These are phyloP conservation scores for Trifolium fragiferum DNA, from an alignment of 306 rosid species.

Conservation along the genomic window DNA sequence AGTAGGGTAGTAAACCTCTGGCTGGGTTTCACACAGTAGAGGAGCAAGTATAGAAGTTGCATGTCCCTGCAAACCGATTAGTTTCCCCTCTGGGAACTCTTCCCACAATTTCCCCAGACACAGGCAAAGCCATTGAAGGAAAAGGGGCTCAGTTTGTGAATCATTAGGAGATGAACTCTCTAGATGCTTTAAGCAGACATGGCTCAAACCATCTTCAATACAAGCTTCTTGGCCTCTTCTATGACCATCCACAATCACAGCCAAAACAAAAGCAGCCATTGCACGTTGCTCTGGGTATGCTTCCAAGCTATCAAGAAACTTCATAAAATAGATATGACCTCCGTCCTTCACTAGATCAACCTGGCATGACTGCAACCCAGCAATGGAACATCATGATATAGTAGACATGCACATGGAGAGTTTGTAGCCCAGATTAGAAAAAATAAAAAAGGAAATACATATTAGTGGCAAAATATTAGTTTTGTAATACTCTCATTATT, in stretches of 20 bases:
- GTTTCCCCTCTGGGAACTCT: conserved; percentile 82
- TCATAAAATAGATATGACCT: conserved; percentile 90
- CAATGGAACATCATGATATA: conserved; percentile 38
- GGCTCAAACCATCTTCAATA: conserved; percentile 76
- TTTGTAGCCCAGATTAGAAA: conserved; percentile 23
- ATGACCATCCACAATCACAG: conserved; percentile 96
- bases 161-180: conserved; percentile 85
- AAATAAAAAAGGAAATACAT: background rate
- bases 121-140: conserved; percentile 99
- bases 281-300: conserved; percentile 96
- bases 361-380: conserved; percentile 86
- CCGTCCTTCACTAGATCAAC: conserved; percentile 97
- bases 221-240: conserved; percentile 97
- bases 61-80: conserved; percentile 78
- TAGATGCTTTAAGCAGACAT: conserved; percentile 90
- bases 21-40: conserved; percentile 82
- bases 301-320: conserved; percentile 94
- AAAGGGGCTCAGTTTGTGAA: conserved; percentile 82
- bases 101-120: conserved; percentile 98
- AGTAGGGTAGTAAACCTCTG: conserved; percentile 69
- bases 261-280: conserved; percentile 99
- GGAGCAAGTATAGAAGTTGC: conserved; percentile 77
- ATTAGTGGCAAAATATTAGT: conserved; percentile 5
- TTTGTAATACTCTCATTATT: conserved; percentile 19
- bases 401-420: conserved; percentile 15